These are phyloP conservation scores for Leccinum subrobustum DNA, from an alignment of 1,284 basidiomycete genomes.

Conservation along the genomic window DNA sequence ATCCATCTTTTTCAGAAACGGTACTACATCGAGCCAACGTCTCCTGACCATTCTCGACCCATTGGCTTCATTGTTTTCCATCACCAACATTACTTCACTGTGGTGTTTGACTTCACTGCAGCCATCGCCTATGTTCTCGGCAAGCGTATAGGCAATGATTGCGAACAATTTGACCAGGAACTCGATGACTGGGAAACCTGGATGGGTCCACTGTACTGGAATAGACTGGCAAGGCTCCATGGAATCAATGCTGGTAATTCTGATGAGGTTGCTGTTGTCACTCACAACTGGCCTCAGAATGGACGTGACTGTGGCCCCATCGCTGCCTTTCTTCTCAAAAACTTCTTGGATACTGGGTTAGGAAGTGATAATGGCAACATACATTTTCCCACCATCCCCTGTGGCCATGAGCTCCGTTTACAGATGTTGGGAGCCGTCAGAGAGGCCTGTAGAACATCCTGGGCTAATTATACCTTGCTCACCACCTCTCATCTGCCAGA, in stretches of 20 bases:
- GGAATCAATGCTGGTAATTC: background rate
- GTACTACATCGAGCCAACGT: background rate
- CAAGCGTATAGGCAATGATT: background rate
- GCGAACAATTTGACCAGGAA: background rate
- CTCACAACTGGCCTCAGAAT: background rate
- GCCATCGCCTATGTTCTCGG: background rate
- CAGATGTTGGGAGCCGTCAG: background rate
- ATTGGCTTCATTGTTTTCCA: background rate
- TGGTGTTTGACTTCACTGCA: background rate
- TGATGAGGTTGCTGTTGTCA: background rate
- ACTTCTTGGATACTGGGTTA: background rate
- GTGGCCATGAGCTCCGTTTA: background rate
- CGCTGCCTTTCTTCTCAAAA: background rate
- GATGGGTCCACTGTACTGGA: background rate
- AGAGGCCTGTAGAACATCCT: background rate
- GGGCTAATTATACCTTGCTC: background rate
- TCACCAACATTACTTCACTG: background rate
- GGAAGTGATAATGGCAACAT: background rate
- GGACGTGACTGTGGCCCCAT: background rate
- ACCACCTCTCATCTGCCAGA: background rate
- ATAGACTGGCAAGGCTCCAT: background rate
- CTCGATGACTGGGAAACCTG: background rate
- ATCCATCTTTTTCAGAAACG: background rate
- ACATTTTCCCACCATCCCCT: background rate
- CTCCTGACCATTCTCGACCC: background rate